Conservation (phyloP, 129 eudicot species). For the Flaveria brownii region DNA sequence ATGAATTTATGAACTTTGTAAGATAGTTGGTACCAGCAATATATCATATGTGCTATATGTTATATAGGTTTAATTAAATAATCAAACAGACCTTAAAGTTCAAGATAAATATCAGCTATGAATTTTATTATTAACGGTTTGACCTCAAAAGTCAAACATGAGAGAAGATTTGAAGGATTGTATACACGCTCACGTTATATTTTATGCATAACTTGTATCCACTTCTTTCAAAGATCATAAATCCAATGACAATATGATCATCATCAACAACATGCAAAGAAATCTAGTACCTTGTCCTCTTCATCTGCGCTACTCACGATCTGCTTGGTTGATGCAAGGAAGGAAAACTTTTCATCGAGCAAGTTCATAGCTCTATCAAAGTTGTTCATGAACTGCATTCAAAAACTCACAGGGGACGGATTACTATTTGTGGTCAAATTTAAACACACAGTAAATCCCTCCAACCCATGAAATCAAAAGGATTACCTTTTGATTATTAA, state of each 20-base stretch:
- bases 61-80: too few relatives aligned
- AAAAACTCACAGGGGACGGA: background rate
- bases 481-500: background rate
- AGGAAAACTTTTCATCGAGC: slow-evolving; percentile 72
- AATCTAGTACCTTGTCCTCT: slow-evolving; percentile 63
- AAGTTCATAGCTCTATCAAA: slow-evolving; percentile 90
- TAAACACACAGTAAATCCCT: background rate
- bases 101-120: too few relatives aligned
- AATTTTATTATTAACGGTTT: background rate
- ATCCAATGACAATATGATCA: background rate
- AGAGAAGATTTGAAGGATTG: background rate
- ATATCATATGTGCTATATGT: background rate
- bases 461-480: background rate
- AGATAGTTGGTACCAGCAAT: background rate
- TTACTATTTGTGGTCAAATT: background rate
- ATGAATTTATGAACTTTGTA: background rate
- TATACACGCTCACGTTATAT: background rate
- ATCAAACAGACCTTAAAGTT: too few relatives aligned
- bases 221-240: background rate
- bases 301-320: slow-evolving; percentile 82
- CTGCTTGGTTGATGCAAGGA: slow-evolving; percentile 81
- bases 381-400: slow-evolving; percentile 83
- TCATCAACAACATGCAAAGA: background rate
- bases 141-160: background rate
- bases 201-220: background rate